These are phyloP conservation scores for Babesia ovata DNA, from an alignment of 169 alveolate genomes.

Conservation along the genomic window DNA sequence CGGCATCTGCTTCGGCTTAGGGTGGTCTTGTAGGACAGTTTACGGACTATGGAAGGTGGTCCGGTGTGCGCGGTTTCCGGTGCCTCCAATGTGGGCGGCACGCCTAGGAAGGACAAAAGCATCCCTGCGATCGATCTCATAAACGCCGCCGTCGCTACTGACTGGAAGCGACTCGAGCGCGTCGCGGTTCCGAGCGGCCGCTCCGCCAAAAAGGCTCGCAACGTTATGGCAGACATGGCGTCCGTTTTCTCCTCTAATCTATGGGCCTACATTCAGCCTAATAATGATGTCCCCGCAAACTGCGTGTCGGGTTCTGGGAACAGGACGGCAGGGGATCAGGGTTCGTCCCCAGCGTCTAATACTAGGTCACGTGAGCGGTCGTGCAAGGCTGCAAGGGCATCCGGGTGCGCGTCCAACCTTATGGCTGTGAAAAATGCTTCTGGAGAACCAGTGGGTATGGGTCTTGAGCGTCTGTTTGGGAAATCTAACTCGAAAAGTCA, in stretches of 20 bases:
- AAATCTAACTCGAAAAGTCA: constrained; percentile 23
- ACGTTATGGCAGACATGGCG: background rate
- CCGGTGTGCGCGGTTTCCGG: background rate
- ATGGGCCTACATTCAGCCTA: constrained; percentile 30
- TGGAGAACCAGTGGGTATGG: background rate
- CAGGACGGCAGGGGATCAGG: background rate
- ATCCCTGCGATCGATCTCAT: constrained; percentile 16
- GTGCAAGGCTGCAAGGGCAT: background rate
- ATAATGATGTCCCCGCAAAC: background rate
- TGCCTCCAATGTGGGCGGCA: constrained; percentile 4
- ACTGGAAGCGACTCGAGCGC: constrained; percentile 20
- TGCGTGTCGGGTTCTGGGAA: background rate
- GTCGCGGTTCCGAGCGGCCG: background rate
- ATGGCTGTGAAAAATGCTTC: background rate
- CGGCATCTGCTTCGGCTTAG: background rate
- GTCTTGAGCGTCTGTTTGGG: constrained; percentile 13
- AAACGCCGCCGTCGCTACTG: constrained; percentile 18
- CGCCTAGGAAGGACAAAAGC: background rate
- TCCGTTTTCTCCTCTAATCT: background rate
- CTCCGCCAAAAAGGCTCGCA: constrained; percentile 4
- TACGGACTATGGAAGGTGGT: background rate
- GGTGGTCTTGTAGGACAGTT: background rate
- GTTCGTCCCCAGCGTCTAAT: background rate
- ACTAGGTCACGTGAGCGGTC: background rate
- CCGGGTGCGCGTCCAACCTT: background rate